Evolutionary conservation across 2,329 filamentous ascomycete species (phyloP).

Genomic region (Colletotrichum gigasporum): DNA sequence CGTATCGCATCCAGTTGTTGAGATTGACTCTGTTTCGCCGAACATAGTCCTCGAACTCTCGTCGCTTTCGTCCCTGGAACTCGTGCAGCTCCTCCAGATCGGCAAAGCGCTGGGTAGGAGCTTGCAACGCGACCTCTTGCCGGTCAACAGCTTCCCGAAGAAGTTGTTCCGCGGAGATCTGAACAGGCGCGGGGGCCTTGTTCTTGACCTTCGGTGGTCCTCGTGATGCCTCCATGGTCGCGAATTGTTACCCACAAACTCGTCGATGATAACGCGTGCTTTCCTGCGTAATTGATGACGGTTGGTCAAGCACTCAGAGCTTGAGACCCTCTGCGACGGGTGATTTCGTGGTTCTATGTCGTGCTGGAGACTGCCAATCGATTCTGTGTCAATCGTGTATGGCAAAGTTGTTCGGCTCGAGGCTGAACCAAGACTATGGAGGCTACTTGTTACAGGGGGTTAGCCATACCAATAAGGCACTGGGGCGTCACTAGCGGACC

Average conservation of each 20-base stretch:
- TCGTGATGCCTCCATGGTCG: constrained; percentile 85
- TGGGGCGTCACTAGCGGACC: not conserved
- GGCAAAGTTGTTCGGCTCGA: not conserved
- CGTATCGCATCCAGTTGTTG: constrained; percentile 99
- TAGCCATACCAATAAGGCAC: constrained; percentile 9
- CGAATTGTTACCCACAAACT: not conserved
- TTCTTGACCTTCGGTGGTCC: constrained; percentile 98
- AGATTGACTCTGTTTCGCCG: constrained; percentile 93
- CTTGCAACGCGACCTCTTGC: constrained; percentile 87
- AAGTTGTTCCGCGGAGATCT: constrained; percentile 97
- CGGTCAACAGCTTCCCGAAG: constrained; percentile 96
- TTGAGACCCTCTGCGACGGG: not conserved
- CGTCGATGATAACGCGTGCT: not conserved
- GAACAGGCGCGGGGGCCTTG: constrained; percentile 89
- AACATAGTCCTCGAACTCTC: constrained; percentile 98
- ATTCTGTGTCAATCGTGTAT: not conserved
- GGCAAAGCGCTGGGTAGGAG: constrained; percentile 92
- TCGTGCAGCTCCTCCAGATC: constrained; percentile 98
- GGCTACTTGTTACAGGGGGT: constrained; percentile 1
- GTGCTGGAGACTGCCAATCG: too few species aligned
- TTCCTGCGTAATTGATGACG: not conserved
- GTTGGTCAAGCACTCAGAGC: too few species aligned
- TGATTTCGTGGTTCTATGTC: too few species aligned
- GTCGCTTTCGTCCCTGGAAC: constrained; percentile 93
- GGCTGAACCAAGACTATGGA: not conserved